A percentile compares a stretch with the other conserved stretches of the same genome.
phyloP scores from a whole-genome alignment of 495 filamentous ascomycete genomes.

The Hypoxylon fragiforme region DNA sequence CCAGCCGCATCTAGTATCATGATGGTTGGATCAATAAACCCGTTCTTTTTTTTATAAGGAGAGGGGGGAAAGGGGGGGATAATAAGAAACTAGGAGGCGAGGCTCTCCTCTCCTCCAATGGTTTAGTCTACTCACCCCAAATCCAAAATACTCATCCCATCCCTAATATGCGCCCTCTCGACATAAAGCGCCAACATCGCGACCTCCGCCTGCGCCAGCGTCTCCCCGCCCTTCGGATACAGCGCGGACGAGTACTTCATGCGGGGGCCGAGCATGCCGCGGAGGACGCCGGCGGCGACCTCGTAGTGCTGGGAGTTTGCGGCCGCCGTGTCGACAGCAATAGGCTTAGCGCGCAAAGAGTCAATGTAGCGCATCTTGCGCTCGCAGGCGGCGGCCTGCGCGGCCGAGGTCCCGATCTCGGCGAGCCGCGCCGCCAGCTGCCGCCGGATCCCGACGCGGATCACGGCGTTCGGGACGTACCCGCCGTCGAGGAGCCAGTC shows the following conservation, averaged over 20 bases:
- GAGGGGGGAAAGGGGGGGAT: too few species aligned
- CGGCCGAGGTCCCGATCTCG: conserved; percentile 49
- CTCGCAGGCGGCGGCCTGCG: conserved; percentile 48
- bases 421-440: conserved; percentile 57
- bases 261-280: conserved; percentile 58
- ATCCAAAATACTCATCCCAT: conserved; percentile 65
- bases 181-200: conserved; percentile 65
- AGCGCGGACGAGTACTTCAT: conserved; percentile 68
- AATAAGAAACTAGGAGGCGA: too few species aligned
- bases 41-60: background rate
- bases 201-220: conserved; percentile 63
- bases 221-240: conserved; percentile 59
- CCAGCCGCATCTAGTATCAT: conserved; percentile 64
- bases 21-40: too few species aligned
- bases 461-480: conserved; percentile 59
- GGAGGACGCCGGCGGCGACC: conserved; percentile 62
- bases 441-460: conserved; percentile 59
- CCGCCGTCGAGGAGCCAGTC: conserved; percentile 62
- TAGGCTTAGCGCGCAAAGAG: conserved; percentile 52
- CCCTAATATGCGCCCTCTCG: conserved; percentile 54
- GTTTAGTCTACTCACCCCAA: conserved; percentile 61
- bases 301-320: conserved; percentile 72
- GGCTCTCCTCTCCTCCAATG: too few species aligned
- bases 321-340: conserved; percentile 62
- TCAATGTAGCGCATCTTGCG: conserved; percentile 62